Base-by-base conservation (phyloP, 1,284 basidiomycete genomes). In the Ustilago xerochloae region DNA sequence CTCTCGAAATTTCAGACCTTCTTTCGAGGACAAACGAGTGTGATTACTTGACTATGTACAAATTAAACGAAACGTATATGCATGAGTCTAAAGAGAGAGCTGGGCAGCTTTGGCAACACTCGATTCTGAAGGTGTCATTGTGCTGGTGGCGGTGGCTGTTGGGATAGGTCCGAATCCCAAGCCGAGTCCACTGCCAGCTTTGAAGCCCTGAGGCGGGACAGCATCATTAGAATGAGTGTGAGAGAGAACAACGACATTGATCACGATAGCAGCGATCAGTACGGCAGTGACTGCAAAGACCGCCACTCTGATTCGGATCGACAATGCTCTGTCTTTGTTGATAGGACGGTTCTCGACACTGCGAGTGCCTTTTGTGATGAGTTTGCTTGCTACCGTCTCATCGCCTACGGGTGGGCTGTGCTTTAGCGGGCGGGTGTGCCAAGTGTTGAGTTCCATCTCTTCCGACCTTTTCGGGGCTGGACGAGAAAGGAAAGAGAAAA, bases 281-380 rank as follows among this genome's bases (percentile, higher is more conserved):
- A 53, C 36, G 2, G 46, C 24, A 5, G 46, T 52, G 16, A 56
- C 32, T 20, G 28, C 45, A 22, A 50, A 13, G 4, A 61, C 45
- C 4, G 46, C 33, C 2, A 43, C 45, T 9, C 46, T 36, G 5
- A 50, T 20, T 6, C 13, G 13, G 8, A 26, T 10, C 18, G 46
- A 33, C 18, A n/a, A 29, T 6, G 3, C 12, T 16, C 35, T 49
- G n/a, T 7, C 5, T 10, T 16, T 24, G 0, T 16, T 20, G 0
- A 65, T 3, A 0, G 68, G 66, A 4, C 66, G 66, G 29, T 69
- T 63, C 22, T 69, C 66, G n/a, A 69, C 39, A 22, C 49, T 57
- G 0, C 6, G 10, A 1, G 15, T 38, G 6, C 30, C 18, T 4
- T 47, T 51, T 9, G 50, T 58, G 51, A 69, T 55, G 15, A 69